These are phyloP conservation scores for Parachaetomium inaequale DNA, from an alignment of 495 filamentous ascomycete genomes.

Conservation along the genomic window DNA sequence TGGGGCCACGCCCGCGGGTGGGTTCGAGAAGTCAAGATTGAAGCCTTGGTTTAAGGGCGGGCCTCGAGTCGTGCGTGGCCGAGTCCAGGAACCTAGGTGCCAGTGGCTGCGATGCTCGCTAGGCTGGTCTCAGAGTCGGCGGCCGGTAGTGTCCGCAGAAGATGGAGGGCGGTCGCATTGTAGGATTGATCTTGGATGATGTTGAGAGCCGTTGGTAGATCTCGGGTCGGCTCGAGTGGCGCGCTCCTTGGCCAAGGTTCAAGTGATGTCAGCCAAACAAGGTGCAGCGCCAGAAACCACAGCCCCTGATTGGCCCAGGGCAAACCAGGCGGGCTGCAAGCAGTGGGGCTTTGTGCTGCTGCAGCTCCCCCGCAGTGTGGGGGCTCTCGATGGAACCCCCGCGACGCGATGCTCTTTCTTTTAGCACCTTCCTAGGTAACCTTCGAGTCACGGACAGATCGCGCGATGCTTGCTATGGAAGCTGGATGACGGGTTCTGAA, in stretches of 20 bases:
- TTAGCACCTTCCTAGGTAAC: too few species aligned
- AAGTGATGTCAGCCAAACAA: conserved; percentile 7
- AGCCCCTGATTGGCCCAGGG: neutral
- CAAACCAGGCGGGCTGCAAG: neutral
- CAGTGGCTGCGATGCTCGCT: neutral
- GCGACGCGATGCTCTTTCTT: too few species aligned
- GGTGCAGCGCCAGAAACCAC: neutral
- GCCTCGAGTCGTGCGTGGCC: neutral
- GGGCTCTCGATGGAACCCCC: neutral
- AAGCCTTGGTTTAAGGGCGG: neutral
- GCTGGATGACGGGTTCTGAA: too few species aligned
- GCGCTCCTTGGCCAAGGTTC: neutral
- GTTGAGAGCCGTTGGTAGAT: neutral
- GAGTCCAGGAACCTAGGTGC: too few species aligned
- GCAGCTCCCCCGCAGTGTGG: neutral
- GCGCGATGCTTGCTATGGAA: too few species aligned
- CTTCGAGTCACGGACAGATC: too few species aligned
- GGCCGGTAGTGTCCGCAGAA: neutral
- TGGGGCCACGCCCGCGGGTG: conserved; percentile 9
- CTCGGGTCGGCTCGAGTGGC: neutral
- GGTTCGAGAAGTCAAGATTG: neutral
- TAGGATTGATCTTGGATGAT: neutral
- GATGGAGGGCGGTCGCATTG: neutral
- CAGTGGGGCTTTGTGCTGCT: neutral
- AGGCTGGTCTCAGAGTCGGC: neutral